These are phyloP conservation scores for Aphanomyces euteiches DNA, from an alignment of 352 stramenopile genomes.

Conservation along the genomic window DNA sequence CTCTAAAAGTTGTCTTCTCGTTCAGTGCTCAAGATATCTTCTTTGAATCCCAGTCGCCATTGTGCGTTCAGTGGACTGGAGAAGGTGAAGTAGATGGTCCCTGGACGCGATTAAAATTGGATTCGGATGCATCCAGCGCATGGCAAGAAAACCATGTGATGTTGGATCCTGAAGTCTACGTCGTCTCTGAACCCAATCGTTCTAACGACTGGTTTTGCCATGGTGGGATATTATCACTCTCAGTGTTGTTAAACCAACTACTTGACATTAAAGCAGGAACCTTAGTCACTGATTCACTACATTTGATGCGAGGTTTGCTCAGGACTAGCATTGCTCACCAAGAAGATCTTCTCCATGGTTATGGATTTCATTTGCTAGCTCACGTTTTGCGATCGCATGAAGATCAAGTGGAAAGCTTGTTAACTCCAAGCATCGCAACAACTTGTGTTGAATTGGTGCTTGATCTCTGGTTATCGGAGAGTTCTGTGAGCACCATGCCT, in stretches of 20 bases:
- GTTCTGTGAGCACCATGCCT: slow-evolving; percentile 62
- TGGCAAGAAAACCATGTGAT: not conserved
- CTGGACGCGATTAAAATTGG: slow-evolving; percentile 13
- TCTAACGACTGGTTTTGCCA: slow-evolving; percentile 9
- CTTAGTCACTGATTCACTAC: not conserved
- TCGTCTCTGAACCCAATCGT: slow-evolving; percentile 12
- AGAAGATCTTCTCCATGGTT: slow-evolving; percentile 52
- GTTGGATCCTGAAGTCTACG: not conserved
- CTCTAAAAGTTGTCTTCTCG: slow-evolving; percentile 60
- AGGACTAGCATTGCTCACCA: slow-evolving; percentile 52
- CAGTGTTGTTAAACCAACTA: slow-evolving; percentile 6
- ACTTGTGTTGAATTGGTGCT: slow-evolving; percentile 64
- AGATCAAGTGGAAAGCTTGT: slow-evolving; percentile 40
- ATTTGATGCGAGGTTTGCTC: slow-evolving; percentile 50
- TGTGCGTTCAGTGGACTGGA: slow-evolving; percentile 23
- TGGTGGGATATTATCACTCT: not conserved
- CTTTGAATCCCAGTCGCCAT: not conserved
- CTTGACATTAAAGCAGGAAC: not conserved
- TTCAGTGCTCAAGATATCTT: slow-evolving; percentile 45
- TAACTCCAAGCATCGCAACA: slow-evolving; percentile 62
- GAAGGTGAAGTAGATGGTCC: slow-evolving; percentile 8
- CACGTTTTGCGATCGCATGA: slow-evolving; percentile 57
- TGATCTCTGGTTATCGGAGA: slow-evolving; percentile 39
- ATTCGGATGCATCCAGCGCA: not conserved
- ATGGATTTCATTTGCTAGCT: slow-evolving; percentile 60